Evolutionary conservation across 306 rosid genomes (phyloP).

Genomic region (Malus domestica): DNA sequence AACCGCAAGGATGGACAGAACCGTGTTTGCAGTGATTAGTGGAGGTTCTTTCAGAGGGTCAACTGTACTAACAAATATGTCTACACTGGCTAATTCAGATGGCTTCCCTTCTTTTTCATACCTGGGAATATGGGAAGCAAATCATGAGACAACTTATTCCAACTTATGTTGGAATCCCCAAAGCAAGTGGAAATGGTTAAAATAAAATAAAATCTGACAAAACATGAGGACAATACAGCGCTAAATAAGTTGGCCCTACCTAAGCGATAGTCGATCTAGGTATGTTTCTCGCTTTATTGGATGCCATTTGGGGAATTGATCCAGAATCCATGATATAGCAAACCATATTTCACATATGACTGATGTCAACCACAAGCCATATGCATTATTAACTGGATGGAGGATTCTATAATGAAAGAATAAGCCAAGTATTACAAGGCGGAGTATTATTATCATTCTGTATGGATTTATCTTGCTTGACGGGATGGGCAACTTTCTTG

Average conservation of each 20-base stretch:
- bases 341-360: slow-evolving; percentile 99
- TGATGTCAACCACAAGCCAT: slow-evolving; percentile 93
- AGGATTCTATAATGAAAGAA: slow-evolving; percentile 91
- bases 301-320: slow-evolving; percentile 94
- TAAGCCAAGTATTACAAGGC: slow-evolving; percentile 69
- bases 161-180: neutral
- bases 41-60: slow-evolving; percentile 99
- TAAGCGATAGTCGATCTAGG: slow-evolving; percentile 80
- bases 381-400: slow-evolving; percentile 91
- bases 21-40: slow-evolving; percentile 87
- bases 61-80: slow-evolving; percentile 90
- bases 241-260: slow-evolving; percentile 33
- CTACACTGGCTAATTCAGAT: slow-evolving; percentile 65
- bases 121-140: slow-evolving; percentile 41
- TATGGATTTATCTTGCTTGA: slow-evolving; percentile 98
- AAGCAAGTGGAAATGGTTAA: neutral
- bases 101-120: slow-evolving; percentile 96
- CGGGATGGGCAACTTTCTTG: slow-evolving; percentile 72
- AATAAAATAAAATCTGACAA: neutral
- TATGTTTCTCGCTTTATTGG: slow-evolving; percentile 92
- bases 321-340: slow-evolving; percentile 92
- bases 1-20: slow-evolving; percentile 84
- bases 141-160: slow-evolving; percentile 9
- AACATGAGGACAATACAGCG: neutral
- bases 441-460: slow-evolving; percentile 75